Percentiles rank a stretch among this genome's conserved stretches.
Conservation (phyloP, 2,329 filamentous ascomycete species). For the Cryphonectria carpinicola region DNA sequence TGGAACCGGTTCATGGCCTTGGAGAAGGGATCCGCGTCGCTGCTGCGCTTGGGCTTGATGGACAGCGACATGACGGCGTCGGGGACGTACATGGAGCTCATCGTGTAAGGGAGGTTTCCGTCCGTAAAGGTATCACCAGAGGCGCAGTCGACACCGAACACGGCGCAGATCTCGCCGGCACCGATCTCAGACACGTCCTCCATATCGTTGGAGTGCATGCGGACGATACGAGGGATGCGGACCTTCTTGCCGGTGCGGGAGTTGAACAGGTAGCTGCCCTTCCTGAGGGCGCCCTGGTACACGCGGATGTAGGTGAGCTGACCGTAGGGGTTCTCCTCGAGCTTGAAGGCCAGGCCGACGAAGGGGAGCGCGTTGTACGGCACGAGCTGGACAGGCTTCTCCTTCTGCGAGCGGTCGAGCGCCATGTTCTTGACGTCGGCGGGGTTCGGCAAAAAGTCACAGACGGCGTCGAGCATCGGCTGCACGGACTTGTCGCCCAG, state of each 20-base stretch:
- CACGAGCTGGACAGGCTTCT: conserved; percentile 82
- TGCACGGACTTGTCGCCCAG: conserved; percentile 94
- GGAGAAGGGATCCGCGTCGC: conserved; percentile 90
- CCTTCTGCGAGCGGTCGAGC: conserved; percentile 78
- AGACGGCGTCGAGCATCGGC: conserved; percentile 92
- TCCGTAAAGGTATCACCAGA: conserved; percentile 99
- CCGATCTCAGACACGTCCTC: conserved; percentile 92
- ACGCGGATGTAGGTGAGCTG: conserved; percentile 98
- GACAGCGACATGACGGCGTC: conserved; percentile 98
- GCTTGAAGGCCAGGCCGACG: conserved; percentile 95
- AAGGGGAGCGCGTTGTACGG: conserved; percentile 94
- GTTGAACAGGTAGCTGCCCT: conserved; percentile 91
- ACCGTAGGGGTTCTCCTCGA: conserved; percentile 98
- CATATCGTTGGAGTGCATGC: conserved; percentile 99
- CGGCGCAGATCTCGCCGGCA: conserved; percentile 96
- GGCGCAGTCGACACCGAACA: conserved; percentile 96
- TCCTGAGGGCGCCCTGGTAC: conserved; percentile 89
- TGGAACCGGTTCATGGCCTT: conserved; percentile 99
- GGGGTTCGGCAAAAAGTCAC: conserved; percentile 94
- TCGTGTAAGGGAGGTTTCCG: conserved; percentile 86
- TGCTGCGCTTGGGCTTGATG: conserved; percentile 92
- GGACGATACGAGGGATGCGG: conserved; percentile 93
- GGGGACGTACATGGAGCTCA: conserved; percentile 98
- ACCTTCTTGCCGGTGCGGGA: conserved; percentile 94
- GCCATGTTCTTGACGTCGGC: conserved; percentile 87